phyloP scores from a whole-genome alignment of 371 early-diverging fungal species.

The Mucor sp. region DNA sequence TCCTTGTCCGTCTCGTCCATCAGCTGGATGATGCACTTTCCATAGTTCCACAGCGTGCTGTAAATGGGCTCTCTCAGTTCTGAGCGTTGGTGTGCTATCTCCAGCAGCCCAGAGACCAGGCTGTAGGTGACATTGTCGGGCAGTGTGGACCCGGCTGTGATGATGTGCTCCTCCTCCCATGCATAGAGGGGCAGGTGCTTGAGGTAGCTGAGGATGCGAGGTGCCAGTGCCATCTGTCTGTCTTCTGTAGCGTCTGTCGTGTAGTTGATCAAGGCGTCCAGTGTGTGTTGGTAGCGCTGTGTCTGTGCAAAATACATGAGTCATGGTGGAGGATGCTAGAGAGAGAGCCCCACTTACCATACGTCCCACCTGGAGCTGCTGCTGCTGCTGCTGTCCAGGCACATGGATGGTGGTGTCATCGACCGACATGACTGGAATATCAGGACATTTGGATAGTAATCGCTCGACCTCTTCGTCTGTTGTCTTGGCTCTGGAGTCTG shows the following conservation, averaged over 20 bases:
- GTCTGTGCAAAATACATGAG: constrained; percentile 41
- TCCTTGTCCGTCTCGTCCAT: constrained; percentile 16
- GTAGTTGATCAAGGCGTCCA: constrained; percentile 49
- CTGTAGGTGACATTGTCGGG: constrained; percentile 44
- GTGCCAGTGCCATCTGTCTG: constrained; percentile 33
- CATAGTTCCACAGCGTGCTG: constrained; percentile 31
- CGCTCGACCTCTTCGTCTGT: constrained; percentile 36
- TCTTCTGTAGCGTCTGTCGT: constrained; percentile 34
- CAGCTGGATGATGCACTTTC: constrained; percentile 18
- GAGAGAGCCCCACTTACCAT: constrained; percentile 35
- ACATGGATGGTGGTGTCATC: constrained; percentile 23
- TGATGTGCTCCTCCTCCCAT: constrained; percentile 27
- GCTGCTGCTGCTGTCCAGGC: constrained; percentile 15
- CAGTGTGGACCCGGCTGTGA: constrained; percentile 25
- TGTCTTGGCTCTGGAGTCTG: constrained; percentile 44
- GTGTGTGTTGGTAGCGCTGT: constrained; percentile 40
- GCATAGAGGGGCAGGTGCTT: constrained; percentile 31
- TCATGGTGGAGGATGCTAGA: too few relatives aligned
- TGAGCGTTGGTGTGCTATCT: constrained; percentile 42
- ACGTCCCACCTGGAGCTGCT: constrained; percentile 13
- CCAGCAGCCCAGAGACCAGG: constrained; percentile 52
- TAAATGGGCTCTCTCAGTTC: constrained; percentile 42
- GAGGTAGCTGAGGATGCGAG: constrained; percentile 34
- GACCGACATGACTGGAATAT: constrained; percentile 27
- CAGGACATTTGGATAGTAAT: constrained; percentile 40